Percentiles rank a stretch among this genome's conserved stretches.
phyloP scores from a whole-genome alignment of 495 filamentous ascomycete species.

The Extremus antarcticus region DNA sequence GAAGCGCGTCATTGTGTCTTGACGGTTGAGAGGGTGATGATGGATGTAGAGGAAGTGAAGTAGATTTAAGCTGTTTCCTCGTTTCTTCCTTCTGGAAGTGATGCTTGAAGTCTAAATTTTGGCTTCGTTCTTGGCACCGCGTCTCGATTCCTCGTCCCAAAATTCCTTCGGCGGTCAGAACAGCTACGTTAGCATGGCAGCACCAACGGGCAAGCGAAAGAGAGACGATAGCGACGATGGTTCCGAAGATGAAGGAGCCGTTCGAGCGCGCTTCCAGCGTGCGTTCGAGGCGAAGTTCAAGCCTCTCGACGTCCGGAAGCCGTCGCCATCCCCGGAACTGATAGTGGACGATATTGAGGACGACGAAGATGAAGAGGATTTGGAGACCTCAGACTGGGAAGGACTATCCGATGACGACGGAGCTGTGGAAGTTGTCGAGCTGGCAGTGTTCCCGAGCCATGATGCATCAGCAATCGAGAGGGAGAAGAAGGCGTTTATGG shows the following conservation, averaged over 20 bases:
- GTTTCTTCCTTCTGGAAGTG: neutral
- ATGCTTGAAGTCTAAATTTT: neutral
- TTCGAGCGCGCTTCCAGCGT: conserved; percentile 55
- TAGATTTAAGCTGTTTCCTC: neutral
- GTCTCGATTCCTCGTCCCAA: no score
- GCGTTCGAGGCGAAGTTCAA: conserved; percentile 84
- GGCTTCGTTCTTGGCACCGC: neutral
- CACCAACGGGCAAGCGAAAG: conserved; percentile 23
- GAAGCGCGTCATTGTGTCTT: conserved; percentile 69
- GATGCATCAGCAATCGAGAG: conserved; percentile 33
- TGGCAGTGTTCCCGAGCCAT: conserved; percentile 15
- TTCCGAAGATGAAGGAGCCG: conserved; percentile 16
- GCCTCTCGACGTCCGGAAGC: conserved; percentile 40
- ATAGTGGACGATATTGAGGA: conserved; percentile 6
- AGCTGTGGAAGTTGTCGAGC: conserved; percentile 47
- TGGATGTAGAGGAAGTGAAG: neutral
- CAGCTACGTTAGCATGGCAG: conserved; percentile 7
- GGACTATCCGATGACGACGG: conserved; percentile 44
- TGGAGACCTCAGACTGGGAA: conserved; percentile 51
- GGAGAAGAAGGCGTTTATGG: conserved; percentile 70
- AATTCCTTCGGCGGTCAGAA: no score
- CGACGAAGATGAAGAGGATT: conserved; percentile 24
- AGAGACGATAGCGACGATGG: conserved; percentile 7
- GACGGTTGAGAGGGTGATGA: neutral
- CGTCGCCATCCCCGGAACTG: conserved; percentile 16